Evolutionary conservation across 352 stramenopile genomes (phyloP).

Genomic region (Globisporangium spinosum): DNA sequence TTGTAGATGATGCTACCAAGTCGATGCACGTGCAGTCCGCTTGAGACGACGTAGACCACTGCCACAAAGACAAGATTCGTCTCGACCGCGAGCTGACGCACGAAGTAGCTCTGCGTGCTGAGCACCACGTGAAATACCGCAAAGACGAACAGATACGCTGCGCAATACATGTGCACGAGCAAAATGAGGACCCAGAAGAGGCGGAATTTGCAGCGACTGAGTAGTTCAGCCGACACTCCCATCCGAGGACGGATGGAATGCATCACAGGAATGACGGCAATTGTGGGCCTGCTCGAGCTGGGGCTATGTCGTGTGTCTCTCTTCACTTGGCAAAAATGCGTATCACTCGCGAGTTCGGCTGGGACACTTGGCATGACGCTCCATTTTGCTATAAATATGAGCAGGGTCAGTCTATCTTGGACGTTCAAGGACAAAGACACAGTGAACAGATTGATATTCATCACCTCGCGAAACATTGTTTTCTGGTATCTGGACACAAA

Average conservation of each 20-base stretch:
- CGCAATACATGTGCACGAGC: background rate
- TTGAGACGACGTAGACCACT: background rate
- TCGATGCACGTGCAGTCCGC: background rate
- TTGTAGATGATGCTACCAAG: background rate
- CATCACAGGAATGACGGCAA: too few relatives aligned
- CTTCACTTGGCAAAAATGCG: too few relatives aligned
- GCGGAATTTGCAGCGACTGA: background rate
- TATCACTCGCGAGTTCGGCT: too few relatives aligned
- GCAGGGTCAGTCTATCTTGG: background rate
- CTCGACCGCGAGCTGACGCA: slow-evolving; percentile 11
- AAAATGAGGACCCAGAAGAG: slow-evolving; percentile 2
- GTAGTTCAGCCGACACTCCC: background rate
- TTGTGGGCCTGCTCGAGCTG: too few relatives aligned
- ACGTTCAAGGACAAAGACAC: background rate
- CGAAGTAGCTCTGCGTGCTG: slow-evolving; percentile 4
- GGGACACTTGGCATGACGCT: background rate
- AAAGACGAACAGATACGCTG: slow-evolving; percentile 10
- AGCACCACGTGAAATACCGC: background rate
- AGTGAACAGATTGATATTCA: background rate
- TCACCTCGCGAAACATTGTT: background rate
- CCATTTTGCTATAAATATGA: background rate
- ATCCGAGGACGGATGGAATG: background rate
- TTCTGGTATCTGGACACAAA: background rate
- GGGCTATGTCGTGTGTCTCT: too few relatives aligned
- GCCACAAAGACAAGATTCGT: background rate